Evolutionary conservation across 169 alveolate genomes (phyloP).

Genomic region (Toxoplasma gondii): DNA sequence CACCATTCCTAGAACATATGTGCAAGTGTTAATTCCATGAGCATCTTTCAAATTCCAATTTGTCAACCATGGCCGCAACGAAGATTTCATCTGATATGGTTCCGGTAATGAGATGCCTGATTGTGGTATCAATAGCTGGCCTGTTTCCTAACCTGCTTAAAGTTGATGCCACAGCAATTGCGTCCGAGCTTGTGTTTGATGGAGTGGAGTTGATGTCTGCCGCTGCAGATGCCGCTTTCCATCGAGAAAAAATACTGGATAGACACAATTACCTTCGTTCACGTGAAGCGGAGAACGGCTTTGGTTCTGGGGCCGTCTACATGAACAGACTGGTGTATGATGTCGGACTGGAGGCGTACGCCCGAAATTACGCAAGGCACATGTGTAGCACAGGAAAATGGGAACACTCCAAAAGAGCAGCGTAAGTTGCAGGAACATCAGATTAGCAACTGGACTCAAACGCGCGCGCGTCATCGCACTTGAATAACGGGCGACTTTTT

Average conservation of each 20-base stretch:
- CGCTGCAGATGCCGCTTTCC: conserved; percentile 18
- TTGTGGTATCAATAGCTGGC: background rate
- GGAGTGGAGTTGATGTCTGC: conserved; percentile 42
- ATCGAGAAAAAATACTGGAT: conserved; percentile 71
- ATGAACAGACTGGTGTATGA: conserved; percentile 73
- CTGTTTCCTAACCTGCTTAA: background rate
- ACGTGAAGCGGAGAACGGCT: conserved; percentile 67
- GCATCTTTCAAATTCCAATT: no score
- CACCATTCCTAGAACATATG: no score
- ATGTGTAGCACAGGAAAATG: conserved; percentile 56
- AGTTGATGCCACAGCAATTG: background rate
- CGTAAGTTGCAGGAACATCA: conserved; percentile 24
- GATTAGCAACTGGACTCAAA: background rate
- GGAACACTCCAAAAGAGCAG: conserved; percentile 48
- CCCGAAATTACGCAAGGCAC: conserved; percentile 74
- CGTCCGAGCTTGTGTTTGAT: background rate
- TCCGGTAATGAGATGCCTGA: no score
- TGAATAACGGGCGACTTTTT: background rate
- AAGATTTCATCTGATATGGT: no score
- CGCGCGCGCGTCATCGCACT: background rate
- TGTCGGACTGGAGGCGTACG: conserved; percentile 72
- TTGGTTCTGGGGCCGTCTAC: conserved; percentile 69
- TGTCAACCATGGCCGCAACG: no score
- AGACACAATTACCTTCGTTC: conserved; percentile 72
- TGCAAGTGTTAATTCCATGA: no score